Base-by-base conservation (phyloP, 768 basidiomycete genomes). In the Kwoniella sp. region DNA sequence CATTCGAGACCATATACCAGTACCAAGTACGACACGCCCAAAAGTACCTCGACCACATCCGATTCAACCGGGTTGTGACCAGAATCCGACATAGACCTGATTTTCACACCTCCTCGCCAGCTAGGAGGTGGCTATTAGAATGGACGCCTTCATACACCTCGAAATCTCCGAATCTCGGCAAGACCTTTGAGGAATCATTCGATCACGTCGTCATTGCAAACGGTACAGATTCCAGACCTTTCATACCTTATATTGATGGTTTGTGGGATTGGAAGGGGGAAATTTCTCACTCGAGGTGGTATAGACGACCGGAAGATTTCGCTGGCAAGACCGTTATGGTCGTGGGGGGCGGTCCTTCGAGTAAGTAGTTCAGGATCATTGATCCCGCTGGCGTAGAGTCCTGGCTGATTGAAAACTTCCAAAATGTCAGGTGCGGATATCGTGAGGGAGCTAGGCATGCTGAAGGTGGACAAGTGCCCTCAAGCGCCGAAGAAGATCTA, bases 221-320 rank as follows among this genome's bases (percentile, higher is more conserved):
- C 24, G 58, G 58, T 15, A 59, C 58, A 1, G 58, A 59, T 33
- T 29, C 58, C 13, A 59, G 58, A 51, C 58, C 58, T 9, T 59
- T 59, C 27, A 59, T 59, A 1, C 58, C 58, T 22, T 51, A 59
- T 48, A 59, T 59, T 5, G 47, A 59, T 59, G 58, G 58, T 6
- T 21, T 59, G 19, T 59, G 58, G 58, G 33, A 50, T 15, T 59
- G 58, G 58, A 59, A 59, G 33, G 58, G 58, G 12, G 48, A 59
- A 22, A 59, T 59, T 21, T 7, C 48, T 9, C 58, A 59, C 30
- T 59, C 58, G n/a, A 49, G 58, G 24, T 59, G 58, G 58, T 59
- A 59, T 29, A 59, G 58, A 17, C 47, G 17, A 40, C 21, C 58
- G 27, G 58, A 59, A 33, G 48, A 25, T 17, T 59, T 49, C 24